Percentiles rank a stretch among this genome's conserved stretches.
phyloP scores from a whole-genome alignment of 164 flowering plant species.

The Vitis riparia region DNA sequence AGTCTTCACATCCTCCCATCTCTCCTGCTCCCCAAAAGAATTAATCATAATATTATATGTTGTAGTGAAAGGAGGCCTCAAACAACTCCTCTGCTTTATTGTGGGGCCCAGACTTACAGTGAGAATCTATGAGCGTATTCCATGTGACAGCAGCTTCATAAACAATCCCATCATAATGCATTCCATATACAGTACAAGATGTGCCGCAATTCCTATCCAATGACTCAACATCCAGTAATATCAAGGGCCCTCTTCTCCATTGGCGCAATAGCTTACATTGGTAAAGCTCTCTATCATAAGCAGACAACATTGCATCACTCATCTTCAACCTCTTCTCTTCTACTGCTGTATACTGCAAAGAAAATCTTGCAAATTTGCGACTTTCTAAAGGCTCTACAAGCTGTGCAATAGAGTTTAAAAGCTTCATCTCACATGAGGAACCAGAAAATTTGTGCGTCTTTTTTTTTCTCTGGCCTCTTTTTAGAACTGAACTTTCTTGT shows the following conservation, averaged over 20 bases:
- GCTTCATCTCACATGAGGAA: conserved; percentile 81
- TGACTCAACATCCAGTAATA: no score
- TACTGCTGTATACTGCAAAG: conserved; percentile 64
- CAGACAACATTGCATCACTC: no score
- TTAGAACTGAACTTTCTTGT: conserved; percentile 31
- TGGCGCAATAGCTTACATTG: no score
- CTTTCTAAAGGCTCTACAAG: conserved; percentile 85
- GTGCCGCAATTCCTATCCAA: no score
- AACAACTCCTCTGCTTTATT: conserved; percentile 72
- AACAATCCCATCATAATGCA: no score
- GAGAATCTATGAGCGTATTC: conserved; percentile 97
- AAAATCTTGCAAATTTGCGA: conserved; percentile 79
- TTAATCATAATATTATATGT: conserved; percentile 92
- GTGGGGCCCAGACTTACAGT: conserved; percentile 68
- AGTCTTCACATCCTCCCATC: conserved; percentile 74
- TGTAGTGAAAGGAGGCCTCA: conserved; percentile 65
- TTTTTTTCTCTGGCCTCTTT: conserved; percentile 41
- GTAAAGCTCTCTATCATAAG: no score
- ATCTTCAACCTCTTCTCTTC: conserved; percentile 41
- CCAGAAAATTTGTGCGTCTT: conserved; percentile 64
- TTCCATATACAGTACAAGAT: no score
- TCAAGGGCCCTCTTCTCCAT: no score
- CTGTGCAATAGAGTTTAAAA: conserved; percentile 65
- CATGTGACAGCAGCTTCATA: conserved; percentile 57
- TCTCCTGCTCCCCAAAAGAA: conserved; percentile 77